phyloP scores from a whole-genome alignment of 192 early-diverging fungal species.

The Coemansia sp. region DNA sequence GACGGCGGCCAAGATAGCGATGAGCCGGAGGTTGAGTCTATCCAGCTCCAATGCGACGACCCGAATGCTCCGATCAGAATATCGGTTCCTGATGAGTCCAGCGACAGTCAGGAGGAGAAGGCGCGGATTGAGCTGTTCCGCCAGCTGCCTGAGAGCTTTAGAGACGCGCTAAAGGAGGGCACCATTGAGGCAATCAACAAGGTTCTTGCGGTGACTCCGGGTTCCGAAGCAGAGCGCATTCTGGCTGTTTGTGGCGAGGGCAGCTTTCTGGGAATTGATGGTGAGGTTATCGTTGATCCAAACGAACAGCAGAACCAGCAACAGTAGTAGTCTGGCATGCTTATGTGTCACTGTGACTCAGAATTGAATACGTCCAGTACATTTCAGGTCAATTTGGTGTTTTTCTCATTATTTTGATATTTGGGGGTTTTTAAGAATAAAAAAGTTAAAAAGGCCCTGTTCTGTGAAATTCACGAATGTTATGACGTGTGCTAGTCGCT shows the following conservation, averaged over 20 bases:
- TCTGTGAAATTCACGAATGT: neutral
- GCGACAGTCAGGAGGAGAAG: conserved; percentile 53
- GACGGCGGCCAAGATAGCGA: conserved; percentile 35
- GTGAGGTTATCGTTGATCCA: conserved; percentile 48
- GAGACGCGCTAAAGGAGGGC: conserved; percentile 71
- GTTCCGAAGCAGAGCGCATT: conserved; percentile 76
- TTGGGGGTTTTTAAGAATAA: neutral
- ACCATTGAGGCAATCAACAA: conserved; percentile 86
- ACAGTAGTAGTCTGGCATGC: neutral
- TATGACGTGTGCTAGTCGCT: neutral
- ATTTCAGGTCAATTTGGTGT: too few relatives aligned
- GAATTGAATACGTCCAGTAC: too few relatives aligned
- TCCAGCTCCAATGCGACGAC: conserved; percentile 70
- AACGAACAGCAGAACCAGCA: conserved; percentile 23
- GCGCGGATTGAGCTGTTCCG: conserved; percentile 71
- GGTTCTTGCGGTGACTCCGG: conserved; percentile 66
- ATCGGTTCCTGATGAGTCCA: conserved; percentile 60
- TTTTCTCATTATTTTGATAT: neutral
- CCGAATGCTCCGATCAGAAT: conserved; percentile 73
- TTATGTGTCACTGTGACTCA: neutral
- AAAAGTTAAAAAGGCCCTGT: neutral
- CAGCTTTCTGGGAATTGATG: conserved; percentile 62
- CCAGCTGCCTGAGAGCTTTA: conserved; percentile 69
- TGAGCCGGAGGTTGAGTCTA: conserved; percentile 60
- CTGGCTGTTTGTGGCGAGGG: conserved; percentile 72